These are phyloP conservation scores for Amanita polypyramis DNA, from an alignment of 768 basidiomycete species.

Conservation along the genomic window DNA sequence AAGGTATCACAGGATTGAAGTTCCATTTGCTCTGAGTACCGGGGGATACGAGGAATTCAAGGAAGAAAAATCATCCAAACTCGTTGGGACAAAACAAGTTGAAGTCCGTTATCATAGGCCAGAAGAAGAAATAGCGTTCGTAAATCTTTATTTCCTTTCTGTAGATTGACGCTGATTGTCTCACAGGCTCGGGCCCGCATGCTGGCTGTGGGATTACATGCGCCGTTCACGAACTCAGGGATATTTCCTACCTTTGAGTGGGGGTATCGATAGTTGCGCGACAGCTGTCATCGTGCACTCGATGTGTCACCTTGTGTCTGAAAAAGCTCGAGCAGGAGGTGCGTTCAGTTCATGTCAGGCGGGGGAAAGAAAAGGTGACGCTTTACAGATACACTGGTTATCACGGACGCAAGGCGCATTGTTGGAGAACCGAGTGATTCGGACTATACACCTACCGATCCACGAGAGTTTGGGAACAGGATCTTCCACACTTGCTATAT, in stretches of 20 bases:
- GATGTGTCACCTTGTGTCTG: slow-evolving; percentile 87
- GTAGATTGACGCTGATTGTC: background rate
- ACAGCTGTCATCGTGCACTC: slow-evolving; percentile 94
- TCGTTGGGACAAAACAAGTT: slow-evolving; percentile 25
- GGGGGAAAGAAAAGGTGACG: background rate
- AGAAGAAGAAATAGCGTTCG: slow-evolving; percentile 97
- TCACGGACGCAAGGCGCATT: slow-evolving; percentile 84
- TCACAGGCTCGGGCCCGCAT: slow-evolving; percentile 84
- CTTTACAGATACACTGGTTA: slow-evolving; percentile 66
- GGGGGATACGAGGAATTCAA: slow-evolving; percentile 61
- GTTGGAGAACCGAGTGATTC: slow-evolving; percentile 77
- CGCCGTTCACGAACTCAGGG: slow-evolving; percentile 89
- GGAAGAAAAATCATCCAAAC: slow-evolving; percentile 35
- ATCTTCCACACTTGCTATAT: slow-evolving; percentile 99
- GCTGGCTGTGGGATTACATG: slow-evolving; percentile 99
- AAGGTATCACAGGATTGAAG: slow-evolving; percentile 73
- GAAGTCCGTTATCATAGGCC: slow-evolving; percentile 72
- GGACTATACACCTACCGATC: slow-evolving; percentile 74
- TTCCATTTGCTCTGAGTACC: slow-evolving; percentile 67
- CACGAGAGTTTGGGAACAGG: slow-evolving; percentile 73
- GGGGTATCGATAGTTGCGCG: slow-evolving; percentile 96
- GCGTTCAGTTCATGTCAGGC: slow-evolving; percentile 12
- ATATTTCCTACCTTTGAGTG: slow-evolving; percentile 91
- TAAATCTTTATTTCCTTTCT: slow-evolving; percentile 10
- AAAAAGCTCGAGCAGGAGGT: slow-evolving; percentile 71